Conservation (phyloP, 192 early-diverging fungal species). For the Rhizophlyctis rosea region DNA sequence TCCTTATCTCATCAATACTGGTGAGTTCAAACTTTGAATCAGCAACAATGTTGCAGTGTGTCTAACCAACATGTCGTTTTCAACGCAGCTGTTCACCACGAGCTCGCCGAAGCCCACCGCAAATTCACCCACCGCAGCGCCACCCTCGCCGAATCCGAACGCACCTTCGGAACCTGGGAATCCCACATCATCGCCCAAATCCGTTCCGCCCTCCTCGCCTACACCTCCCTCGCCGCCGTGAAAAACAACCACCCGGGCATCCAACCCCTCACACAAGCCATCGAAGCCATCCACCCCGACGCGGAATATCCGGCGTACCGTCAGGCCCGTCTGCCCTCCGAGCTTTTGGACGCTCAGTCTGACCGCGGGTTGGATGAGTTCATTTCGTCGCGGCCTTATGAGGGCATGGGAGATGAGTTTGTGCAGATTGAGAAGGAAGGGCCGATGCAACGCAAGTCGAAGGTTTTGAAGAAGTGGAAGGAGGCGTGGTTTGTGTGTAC, state of each 20-base stretch:
- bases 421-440: constrained; percentile 22
- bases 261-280: constrained; percentile 6
- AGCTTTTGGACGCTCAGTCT: not conserved
- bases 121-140: not conserved
- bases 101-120: constrained; percentile 1
- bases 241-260: no score
- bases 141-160: constrained; percentile 3
- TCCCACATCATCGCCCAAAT: constrained; percentile 8
- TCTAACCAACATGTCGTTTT: not conserved
- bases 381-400: not conserved
- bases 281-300: constrained; percentile 10
- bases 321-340: not conserved
- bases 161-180: constrained; percentile 16
- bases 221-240: constrained; percentile 11
- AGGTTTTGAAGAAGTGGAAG: constrained; percentile 19
- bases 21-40: not conserved
- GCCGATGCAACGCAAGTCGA: constrained; percentile 14
- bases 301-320: constrained; percentile 17
- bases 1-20: constrained; percentile 15
- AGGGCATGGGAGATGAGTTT: constrained; percentile 10
- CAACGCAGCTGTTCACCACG: constrained; percentile 9
- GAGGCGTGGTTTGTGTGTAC: constrained; percentile 19
- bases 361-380: not conserved
- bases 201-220: constrained; percentile 17
- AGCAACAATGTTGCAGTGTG: not conserved